Evolutionary conservation across 306 rosid species (phyloP).

Genomic region (Pterocarpus macrocarpus): DNA sequence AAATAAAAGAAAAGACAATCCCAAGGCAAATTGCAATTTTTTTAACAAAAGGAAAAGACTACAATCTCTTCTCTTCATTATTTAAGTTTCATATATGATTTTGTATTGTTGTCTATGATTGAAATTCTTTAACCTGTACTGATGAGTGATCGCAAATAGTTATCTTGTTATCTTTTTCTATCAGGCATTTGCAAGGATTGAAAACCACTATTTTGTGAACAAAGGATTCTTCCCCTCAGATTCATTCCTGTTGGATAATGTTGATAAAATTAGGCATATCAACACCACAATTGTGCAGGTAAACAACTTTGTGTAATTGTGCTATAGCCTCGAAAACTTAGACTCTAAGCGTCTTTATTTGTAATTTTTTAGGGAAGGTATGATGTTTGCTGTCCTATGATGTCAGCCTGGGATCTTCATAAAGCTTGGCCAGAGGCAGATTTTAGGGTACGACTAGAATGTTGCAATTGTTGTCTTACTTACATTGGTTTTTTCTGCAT

Average conservation of each 20-base stretch:
- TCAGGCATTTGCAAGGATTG: conserved; percentile 98
- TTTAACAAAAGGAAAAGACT: background rate
- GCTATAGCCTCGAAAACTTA: conserved; percentile 28
- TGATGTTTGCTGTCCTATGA: conserved; percentile 92
- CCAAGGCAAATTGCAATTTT: no score
- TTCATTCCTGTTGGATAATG: conserved; percentile 77
- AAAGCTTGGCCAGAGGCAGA: conserved; percentile 99
- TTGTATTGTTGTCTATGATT: background rate
- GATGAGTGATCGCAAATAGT: conserved; percentile 23
- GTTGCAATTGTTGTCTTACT: background rate
- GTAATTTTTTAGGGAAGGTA: conserved; percentile 82
- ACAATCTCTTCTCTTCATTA: background rate
- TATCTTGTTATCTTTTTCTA: conserved; percentile 21
- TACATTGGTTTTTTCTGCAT: conserved; percentile 39
- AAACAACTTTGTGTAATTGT: background rate
- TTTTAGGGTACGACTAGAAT: conserved; percentile 62
- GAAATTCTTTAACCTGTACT: conserved; percentile 33
- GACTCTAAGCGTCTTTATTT: conserved; percentile 17
- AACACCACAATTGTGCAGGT: conserved; percentile 89
- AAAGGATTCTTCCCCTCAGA: conserved; percentile 89
- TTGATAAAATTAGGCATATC: conserved; percentile 89
- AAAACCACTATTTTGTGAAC: conserved; percentile 90
- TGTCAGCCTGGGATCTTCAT: conserved; percentile 99
- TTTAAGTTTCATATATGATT: conserved; percentile 18
- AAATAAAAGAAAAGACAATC: no score